Conservation (phyloP, 768 basidiomycete genomes). For the Leccinellum rugosiceps region DNA sequence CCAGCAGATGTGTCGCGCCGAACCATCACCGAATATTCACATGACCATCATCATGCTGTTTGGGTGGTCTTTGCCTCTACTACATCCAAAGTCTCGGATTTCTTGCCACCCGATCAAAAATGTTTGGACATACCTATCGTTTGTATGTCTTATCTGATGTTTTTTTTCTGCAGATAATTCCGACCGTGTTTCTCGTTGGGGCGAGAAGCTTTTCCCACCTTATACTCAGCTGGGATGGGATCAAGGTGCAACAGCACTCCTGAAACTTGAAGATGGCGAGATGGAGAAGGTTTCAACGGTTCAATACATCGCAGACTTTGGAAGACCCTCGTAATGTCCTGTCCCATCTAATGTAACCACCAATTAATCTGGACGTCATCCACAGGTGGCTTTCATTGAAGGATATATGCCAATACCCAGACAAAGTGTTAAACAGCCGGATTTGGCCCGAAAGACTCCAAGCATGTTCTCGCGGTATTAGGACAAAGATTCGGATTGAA, state of each 20-base stretch:
- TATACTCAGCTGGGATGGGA: background rate
- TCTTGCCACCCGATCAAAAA: background rate
- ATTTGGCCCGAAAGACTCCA: background rate
- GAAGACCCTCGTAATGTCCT: background rate
- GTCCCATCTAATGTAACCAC: no score
- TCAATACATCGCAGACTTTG: background rate
- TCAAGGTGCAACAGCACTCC: background rate
- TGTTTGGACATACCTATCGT: background rate
- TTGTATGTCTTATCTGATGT: background rate
- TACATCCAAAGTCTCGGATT: background rate
- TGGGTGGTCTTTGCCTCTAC: background rate
- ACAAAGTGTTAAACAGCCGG: background rate
- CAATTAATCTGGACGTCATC: background rate
- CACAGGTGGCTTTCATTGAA: conserved; percentile 11
- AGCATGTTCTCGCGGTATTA: background rate
- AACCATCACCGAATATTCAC: background rate
- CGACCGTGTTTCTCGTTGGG: background rate
- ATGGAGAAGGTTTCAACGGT: background rate
- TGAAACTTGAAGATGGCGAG: background rate
- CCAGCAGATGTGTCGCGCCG: background rate
- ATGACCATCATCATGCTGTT: background rate
- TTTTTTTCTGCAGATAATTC: background rate
- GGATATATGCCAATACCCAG: background rate
- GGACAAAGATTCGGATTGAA: conserved; percentile 5
- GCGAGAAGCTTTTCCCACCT: background rate